phyloP scores from a whole-genome alignment of 192 early-diverging fungal species.

The Coemansia sp. region DNA sequence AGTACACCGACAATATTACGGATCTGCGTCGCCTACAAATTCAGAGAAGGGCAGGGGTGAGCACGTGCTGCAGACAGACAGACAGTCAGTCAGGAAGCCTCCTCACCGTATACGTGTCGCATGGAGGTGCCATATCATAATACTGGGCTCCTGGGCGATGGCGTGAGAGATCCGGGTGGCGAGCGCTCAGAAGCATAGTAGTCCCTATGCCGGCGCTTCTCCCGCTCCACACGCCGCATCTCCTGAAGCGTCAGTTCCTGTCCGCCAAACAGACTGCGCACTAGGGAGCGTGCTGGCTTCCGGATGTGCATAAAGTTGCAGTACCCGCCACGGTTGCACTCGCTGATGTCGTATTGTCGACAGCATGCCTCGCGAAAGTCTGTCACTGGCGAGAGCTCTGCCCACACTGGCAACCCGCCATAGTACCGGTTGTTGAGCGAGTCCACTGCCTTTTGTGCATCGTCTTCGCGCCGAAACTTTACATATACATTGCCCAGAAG shows the following conservation, averaged over 20 bases:
- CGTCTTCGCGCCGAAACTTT: constrained; percentile 86
- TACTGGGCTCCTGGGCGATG: constrained; percentile 47
- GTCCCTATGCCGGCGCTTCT: constrained; percentile 28
- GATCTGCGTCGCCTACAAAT: too few relatives aligned
- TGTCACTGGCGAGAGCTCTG: constrained; percentile 95
- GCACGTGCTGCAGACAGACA: too few relatives aligned
- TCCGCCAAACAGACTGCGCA: constrained; percentile 79
- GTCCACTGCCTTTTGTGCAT: constrained; percentile 89
- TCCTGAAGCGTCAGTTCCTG: constrained; percentile 61
- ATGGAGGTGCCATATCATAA: background rate
- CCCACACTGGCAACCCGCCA: constrained; percentile 90
- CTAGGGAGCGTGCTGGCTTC: constrained; percentile 72
- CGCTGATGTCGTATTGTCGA: constrained; percentile 90
- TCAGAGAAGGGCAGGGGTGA: too few relatives aligned
- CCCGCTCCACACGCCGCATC: constrained; percentile 55
- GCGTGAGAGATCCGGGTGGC: constrained; percentile 32
- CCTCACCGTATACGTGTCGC: too few relatives aligned
- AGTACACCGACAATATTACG: too few relatives aligned
- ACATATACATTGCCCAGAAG: constrained; percentile 97
- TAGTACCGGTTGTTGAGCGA: constrained; percentile 94
- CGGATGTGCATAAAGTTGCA: constrained; percentile 99
- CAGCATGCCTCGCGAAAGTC: constrained; percentile 99
- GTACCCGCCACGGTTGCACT: constrained; percentile 94
- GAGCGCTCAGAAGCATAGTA: constrained; percentile 5
- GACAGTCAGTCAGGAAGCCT: too few relatives aligned